Evolutionary conservation across 768 basidiomycete species (phyloP), one percentile per base, ranked within the genome.

Genomic region (Phlebiopsis flavidoalba): DNA sequence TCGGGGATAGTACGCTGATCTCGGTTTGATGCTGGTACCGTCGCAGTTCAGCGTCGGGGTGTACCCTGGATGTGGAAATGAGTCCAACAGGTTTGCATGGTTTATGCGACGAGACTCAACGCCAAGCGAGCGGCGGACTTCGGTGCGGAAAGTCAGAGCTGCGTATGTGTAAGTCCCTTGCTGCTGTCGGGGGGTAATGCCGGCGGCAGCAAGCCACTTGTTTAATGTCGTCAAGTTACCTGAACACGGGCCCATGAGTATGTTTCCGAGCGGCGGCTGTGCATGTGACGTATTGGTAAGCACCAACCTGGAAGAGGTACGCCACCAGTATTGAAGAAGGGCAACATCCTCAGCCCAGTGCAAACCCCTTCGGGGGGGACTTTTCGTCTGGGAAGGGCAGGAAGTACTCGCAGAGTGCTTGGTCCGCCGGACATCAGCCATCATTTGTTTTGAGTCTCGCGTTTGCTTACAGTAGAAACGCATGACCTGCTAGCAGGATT

Each of bases 181-280:
- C 72, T 75, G 2, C 76, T 73, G n/a, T 80, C 80, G 12, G 93
- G n/a, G 93, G 3, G 81, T 83, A 65, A 94, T 93, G 24, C 90
- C 90, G n/a, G 80, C 85, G 21, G 80, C 74, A 14, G 77, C 73
- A 45, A 94, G 84, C 83, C 83, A 91, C 15, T 81, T 77, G 71
- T 84, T n/a, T n/a, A n/a, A 91, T 2, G 92, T 92, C 0, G 90
- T 88, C 24, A 93, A 82, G 8, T 79, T 78, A n/a, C n/a, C 82
- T 82, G 64, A 6, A 22, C 22, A 15, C 33, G 4, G 3, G 5
- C 35, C 48, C 22, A 51, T 19, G 2, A 40, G 37, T 22, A 14
- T 33, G 11, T 31, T 12, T 57, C 21, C n/a, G n/a, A n/a, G n/a
- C n/a, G n/a, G 11, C 26, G 2, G 33, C n/a, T n/a, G 15, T 11